These are phyloP conservation scores for Dactylellina cionopaga DNA, from an alignment of 2,329 filamentous ascomycete genomes.

Conservation along the genomic window DNA sequence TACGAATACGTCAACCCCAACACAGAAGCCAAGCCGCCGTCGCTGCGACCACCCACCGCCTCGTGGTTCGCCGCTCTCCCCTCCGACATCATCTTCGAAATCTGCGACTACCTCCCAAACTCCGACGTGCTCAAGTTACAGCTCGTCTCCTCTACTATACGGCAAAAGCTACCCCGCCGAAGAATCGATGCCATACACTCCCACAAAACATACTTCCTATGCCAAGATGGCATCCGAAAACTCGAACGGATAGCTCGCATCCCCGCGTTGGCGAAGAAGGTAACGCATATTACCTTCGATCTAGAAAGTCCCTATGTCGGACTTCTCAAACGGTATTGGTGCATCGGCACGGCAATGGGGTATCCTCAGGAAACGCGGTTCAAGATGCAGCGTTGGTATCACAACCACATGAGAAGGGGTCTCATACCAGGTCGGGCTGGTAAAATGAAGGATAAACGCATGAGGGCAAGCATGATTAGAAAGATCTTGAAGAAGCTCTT, in stretches of 20 bases:
- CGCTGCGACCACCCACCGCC: neutral
- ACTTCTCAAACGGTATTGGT: slow-evolving; percentile 42
- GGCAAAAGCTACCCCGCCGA: slow-evolving; percentile 18
- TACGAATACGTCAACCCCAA: too few relatives aligned
- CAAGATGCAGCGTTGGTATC: slow-evolving; percentile 41
- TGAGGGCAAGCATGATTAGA: neutral
- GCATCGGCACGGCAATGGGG: slow-evolving; percentile 39
- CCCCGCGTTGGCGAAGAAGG: slow-evolving; percentile 17
- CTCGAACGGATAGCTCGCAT: slow-evolving; percentile 27
- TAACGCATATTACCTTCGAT: slow-evolving; percentile 43
- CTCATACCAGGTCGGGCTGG: neutral
- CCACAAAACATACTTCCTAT: slow-evolving; percentile 43
- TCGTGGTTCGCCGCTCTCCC: slow-evolving; percentile 14
- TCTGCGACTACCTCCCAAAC: slow-evolving; percentile 42
- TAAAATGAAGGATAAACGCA: slow-evolving; percentile 8
- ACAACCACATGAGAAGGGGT: slow-evolving; percentile 32
- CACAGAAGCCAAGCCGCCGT: too few relatives aligned
- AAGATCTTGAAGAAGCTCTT: slow-evolving; percentile 13
- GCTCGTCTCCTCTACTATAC: slow-evolving; percentile 23
- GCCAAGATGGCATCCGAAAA: slow-evolving; percentile 40
- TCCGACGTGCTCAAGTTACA: slow-evolving; percentile 27
- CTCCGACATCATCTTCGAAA: slow-evolving; percentile 38
- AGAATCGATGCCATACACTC: slow-evolving; percentile 26
- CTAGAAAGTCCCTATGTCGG: slow-evolving; percentile 41
- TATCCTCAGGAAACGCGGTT: slow-evolving; percentile 35